These are phyloP conservation scores for Withania somnifera DNA, from an alignment of 305 asterid species.

Conservation along the genomic window DNA sequence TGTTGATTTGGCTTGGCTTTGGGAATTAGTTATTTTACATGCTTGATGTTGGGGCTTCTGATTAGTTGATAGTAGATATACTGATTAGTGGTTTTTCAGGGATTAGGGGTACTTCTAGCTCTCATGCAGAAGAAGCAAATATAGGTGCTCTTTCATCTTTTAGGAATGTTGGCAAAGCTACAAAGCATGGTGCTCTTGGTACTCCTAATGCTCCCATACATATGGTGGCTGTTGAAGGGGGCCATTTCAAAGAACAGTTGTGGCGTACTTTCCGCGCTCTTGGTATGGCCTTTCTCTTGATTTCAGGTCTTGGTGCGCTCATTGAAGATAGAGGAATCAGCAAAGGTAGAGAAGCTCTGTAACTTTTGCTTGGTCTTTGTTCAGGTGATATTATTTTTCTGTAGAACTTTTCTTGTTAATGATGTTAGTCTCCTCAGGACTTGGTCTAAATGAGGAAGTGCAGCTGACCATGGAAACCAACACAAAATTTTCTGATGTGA, in stretches of 20 bases:
- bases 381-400: background rate
- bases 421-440: conserved; percentile 33
- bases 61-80: background rate
- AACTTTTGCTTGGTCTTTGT: background rate
- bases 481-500: conserved; percentile 73
- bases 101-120: conserved; percentile 26
- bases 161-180: conserved; percentile 46
- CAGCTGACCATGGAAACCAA: conserved; percentile 67
- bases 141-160: conserved; percentile 58
- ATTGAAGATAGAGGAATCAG: conserved; percentile 92
- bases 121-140: conserved; percentile 47
- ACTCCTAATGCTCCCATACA: conserved; percentile 82
- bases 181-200: conserved; percentile 63
- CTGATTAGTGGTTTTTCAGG: conserved; percentile 22
- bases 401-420: background rate
- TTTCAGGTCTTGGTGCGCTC: conserved; percentile 84
- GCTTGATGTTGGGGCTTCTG: background rate
- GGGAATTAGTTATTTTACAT: background rate
- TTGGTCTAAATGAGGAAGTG: conserved; percentile 75
- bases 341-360: conserved; percentile 47
- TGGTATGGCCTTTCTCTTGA: conserved; percentile 71
- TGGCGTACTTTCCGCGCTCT: conserved; percentile 91
- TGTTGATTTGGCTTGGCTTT: background rate
- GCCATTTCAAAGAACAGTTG: conserved; percentile 77
- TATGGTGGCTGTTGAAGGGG: conserved; percentile 92